Conservation (phyloP, 1,284 basidiomycete species). For the Agroathelia rolfsii region DNA sequence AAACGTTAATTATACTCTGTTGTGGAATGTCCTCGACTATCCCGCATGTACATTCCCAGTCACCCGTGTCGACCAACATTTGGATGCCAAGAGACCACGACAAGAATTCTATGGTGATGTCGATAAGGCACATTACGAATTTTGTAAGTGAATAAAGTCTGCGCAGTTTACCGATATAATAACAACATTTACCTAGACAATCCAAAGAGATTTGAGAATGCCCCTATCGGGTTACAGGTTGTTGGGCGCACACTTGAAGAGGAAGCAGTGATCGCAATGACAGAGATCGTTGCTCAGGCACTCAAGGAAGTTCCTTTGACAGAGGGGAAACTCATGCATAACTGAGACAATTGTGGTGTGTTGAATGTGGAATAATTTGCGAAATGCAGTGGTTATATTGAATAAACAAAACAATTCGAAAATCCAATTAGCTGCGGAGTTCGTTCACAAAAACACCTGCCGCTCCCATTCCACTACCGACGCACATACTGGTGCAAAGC, state of each 20-base stretch:
- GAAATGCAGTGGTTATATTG: constrained; percentile 14
- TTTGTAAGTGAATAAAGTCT: constrained; percentile 53
- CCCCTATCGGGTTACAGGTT: constrained; percentile 63
- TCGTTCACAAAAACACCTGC: constrained; percentile 80
- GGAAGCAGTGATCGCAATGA: constrained; percentile 58
- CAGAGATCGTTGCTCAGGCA: constrained; percentile 44
- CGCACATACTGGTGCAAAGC: constrained; percentile 81
- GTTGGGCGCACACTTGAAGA: constrained; percentile 66
- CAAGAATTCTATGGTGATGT: constrained; percentile 33
- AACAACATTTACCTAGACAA: constrained; percentile 32
- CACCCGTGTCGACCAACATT: constrained; percentile 38
- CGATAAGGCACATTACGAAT: constrained; percentile 42
- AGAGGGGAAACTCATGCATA: too few relatives aligned
- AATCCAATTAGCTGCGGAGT: constrained; percentile 28
- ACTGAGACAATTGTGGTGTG: too few relatives aligned
- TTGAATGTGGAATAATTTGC: too few relatives aligned
- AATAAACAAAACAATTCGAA: constrained; percentile 24
- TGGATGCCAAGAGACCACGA: constrained; percentile 33
- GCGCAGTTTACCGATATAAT: constrained; percentile 9
- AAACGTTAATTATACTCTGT: constrained; percentile 40
- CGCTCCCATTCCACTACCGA: constrained; percentile 85
- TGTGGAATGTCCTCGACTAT: constrained; percentile 66
- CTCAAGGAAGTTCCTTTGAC: too few relatives aligned
- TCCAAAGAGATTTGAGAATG: constrained; percentile 43
- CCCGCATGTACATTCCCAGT: constrained; percentile 61